These are phyloP conservation scores for Benincasa hispida DNA, from an alignment of 306 rosid species.

Conservation along the genomic window DNA sequence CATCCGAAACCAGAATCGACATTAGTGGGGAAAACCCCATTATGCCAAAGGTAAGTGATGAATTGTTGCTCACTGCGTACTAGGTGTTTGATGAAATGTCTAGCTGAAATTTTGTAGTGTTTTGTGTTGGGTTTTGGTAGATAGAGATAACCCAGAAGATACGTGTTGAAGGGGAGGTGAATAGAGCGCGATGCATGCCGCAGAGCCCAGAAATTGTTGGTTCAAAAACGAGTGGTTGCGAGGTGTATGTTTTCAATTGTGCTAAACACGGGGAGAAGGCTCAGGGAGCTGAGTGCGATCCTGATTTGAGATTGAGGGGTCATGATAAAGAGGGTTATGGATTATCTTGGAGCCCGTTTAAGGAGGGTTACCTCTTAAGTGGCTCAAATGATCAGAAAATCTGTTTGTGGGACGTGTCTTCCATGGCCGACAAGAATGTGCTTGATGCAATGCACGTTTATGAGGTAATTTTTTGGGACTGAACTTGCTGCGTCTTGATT, in stretches of 20 bases:
- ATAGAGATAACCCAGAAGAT: conserved; percentile 51
- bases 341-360: conserved; percentile 68
- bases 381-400: conserved; percentile 68
- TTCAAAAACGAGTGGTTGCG: conserved; percentile 66
- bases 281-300: conserved; percentile 30
- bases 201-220: conserved; percentile 52
- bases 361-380: conserved; percentile 65
- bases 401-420: conserved; percentile 82
- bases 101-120: not conserved
- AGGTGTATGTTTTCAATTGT: conserved; percentile 67
- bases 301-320: conserved; percentile 80
- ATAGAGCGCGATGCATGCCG: conserved; percentile 78
- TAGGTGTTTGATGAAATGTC: conserved; percentile 29
- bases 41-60: conserved; percentile 44
- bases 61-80: not conserved
- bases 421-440: conserved; percentile 34
- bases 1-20: conserved; percentile 18
- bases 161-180: conserved; percentile 84
- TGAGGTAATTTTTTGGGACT: conserved; percentile 36
- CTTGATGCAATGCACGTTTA: conserved; percentile 56
- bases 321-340: conserved; percentile 95
- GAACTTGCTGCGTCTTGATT: not conserved
- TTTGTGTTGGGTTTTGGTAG: conserved; percentile 19
- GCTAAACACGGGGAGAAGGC: conserved; percentile 25
- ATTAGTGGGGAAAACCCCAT: conserved; percentile 18